phyloP scores from a whole-genome alignment of 108 stramenopile species.

The Chaetoceros muelleri region DNA sequence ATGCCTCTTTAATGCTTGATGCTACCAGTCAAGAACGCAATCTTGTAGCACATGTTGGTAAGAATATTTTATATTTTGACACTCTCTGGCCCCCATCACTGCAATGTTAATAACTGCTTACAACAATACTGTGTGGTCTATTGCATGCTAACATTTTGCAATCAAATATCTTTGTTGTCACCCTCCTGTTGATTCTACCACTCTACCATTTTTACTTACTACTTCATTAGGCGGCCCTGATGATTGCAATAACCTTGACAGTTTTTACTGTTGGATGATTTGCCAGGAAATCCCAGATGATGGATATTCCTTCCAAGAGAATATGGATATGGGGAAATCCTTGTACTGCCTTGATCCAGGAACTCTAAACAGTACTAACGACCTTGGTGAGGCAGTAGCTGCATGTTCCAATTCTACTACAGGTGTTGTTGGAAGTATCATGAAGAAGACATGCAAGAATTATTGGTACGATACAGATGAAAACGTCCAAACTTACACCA shows the following conservation, averaged over 20 bases:
- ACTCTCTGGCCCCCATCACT: too few species aligned
- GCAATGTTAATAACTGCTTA: too few species aligned
- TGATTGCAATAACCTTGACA: conserved; percentile 62
- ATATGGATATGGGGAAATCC: conserved; percentile 44
- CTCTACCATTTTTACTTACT: conserved; percentile 23
- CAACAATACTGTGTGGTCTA: conserved; percentile 9
- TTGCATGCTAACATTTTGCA: conserved; percentile 30
- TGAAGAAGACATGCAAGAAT: conserved; percentile 50
- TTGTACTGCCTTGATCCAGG: conserved; percentile 71
- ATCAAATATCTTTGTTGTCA: not conserved
- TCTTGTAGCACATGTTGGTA: conserved; percentile 12
- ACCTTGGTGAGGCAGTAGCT: too few species aligned
- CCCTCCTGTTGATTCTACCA: not conserved
- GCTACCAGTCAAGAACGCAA: conserved; percentile 5
- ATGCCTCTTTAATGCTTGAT: not conserved
- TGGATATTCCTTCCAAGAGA: too few species aligned
- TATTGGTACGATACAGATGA: conserved; percentile 44
- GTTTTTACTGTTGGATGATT: conserved; percentile 75
- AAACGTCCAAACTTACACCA: conserved; percentile 1
- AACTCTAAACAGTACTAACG: too few species aligned
- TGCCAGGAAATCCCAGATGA: conserved; percentile 63
- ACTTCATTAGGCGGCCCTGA: conserved; percentile 34
- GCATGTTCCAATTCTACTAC: too few species aligned
- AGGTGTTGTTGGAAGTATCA: conserved; percentile 14
- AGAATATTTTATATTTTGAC: too few species aligned